Percentiles rank a stretch among this genome's conserved stretches.
phyloP scores from a whole-genome alignment of 164 flowering plant genomes.

The Sedum album region DNA sequence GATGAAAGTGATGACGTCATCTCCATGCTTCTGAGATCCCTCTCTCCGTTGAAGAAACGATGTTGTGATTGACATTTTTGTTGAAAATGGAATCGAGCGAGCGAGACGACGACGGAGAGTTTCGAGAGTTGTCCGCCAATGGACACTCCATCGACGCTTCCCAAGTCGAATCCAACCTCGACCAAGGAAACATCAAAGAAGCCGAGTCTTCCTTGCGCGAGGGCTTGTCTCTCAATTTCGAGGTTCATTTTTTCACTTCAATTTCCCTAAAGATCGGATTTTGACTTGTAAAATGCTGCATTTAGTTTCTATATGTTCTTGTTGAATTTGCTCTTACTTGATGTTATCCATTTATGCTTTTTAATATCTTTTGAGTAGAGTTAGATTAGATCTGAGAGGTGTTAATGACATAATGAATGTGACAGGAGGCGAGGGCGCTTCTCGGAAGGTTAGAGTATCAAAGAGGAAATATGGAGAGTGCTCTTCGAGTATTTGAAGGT shows the following conservation, averaged over 20 bases:
- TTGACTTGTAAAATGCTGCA: neutral
- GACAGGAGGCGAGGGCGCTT: conserved; percentile 96
- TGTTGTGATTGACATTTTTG: neutral
- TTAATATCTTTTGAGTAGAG: too few species aligned
- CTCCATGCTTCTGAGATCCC: too few species aligned
- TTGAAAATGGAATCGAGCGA: conserved; percentile 8
- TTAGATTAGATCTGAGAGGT: too few species aligned
- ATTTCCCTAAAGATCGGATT: neutral
- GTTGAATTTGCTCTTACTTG: too few species aligned
- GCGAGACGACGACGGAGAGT: neutral
- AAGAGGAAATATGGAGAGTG: conserved; percentile 88
- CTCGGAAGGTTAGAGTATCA: conserved; percentile 95
- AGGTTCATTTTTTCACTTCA: conserved; percentile 29
- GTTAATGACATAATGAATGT: neutral
- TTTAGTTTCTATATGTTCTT: too few species aligned
- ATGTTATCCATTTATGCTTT: too few species aligned
- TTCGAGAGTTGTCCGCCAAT: conserved; percentile 50
- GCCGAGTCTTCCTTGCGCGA: conserved; percentile 91
- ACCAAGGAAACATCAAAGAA: conserved; percentile 85
- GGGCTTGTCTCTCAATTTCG: conserved; percentile 85
- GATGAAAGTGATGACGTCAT: too few species aligned
- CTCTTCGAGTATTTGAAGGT: conserved; percentile 84
- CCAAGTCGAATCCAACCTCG: conserved; percentile 78
- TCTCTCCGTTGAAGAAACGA: too few species aligned
- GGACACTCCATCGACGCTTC: conserved; percentile 53